These are phyloP conservation scores for Castanopsis chinensis DNA, from an alignment of 306 rosid species.

Conservation along the genomic window DNA sequence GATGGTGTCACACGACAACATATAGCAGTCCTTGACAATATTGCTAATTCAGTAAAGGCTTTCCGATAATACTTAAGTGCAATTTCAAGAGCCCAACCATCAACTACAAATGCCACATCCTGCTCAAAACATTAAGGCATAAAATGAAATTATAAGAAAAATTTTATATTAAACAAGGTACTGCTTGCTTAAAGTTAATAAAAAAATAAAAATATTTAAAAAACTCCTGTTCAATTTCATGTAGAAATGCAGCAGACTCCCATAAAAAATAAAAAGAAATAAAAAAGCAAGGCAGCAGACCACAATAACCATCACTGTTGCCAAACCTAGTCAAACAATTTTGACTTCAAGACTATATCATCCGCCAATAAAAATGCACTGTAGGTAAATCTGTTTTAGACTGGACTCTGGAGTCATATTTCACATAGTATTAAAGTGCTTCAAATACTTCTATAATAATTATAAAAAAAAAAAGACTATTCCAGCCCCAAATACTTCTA, in stretches of 20 bases:
- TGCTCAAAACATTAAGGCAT: conserved; percentile 22
- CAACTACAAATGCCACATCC: conserved; percentile 96
- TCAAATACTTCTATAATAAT: not conserved
- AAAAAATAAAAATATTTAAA: not conserved
- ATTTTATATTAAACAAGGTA: not conserved
- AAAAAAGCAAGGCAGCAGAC: not conserved
- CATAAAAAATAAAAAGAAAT: too few relatives aligned
- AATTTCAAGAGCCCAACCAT: conserved; percentile 99
- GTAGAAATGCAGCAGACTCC: not conserved
- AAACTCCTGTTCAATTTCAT: not conserved
- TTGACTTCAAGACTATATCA: not conserved
- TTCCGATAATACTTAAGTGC: conserved; percentile 81
- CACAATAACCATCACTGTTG: not conserved
- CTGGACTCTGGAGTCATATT: not conserved
- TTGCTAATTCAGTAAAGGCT: conserved; percentile 92
- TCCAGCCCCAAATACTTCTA: not conserved
- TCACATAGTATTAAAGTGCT: not conserved
- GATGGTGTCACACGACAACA: conserved; percentile 99
- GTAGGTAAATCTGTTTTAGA: not conserved
- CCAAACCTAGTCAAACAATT: not conserved
- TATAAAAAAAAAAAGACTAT: not conserved
- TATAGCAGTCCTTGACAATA: conserved; percentile 95
- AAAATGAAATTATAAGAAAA: conserved; percentile 2
- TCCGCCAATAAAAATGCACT: not conserved
- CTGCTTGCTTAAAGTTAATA: not conserved